phyloP scores from a whole-genome alignment of 2,329 filamentous ascomycete genomes.

The Phyllosticta citrichinensis region DNA sequence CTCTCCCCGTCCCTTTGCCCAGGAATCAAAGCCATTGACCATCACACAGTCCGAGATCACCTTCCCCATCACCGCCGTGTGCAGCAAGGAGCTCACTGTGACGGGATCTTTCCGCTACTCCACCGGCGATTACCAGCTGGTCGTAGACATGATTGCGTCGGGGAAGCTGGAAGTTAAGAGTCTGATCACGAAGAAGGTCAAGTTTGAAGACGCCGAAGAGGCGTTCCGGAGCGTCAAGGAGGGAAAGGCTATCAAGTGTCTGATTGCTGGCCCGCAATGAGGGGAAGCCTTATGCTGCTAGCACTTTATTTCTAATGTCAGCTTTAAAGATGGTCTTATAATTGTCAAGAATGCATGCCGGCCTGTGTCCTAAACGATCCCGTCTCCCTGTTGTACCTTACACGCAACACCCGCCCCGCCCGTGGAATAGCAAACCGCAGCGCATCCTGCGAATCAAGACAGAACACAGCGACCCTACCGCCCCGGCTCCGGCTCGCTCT shows the following conservation, averaged over 20 bases:
- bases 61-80: constrained; percentile 86
- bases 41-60: constrained; percentile 53
- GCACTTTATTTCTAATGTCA: not conserved
- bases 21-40: not conserved
- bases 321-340: not conserved
- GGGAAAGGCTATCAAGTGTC: constrained; percentile 64
- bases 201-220: constrained; percentile 71
- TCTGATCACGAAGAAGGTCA: constrained; percentile 67
- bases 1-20: not conserved
- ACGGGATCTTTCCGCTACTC: constrained; percentile 87
- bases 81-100: constrained; percentile 77
- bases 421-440: not conserved
- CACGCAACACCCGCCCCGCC: not conserved
- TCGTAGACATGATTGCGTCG: constrained; percentile 62
- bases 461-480: not conserved
- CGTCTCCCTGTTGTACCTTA: not conserved
- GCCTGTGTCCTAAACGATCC: not conserved
- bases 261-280: constrained; percentile 35
- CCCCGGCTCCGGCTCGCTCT: not conserved
- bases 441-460: not conserved
- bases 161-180: constrained; percentile 67
- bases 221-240: constrained; percentile 81
- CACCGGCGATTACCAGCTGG: constrained; percentile 76
- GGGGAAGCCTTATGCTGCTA: not conserved
- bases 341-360: not conserved